These are phyloP conservation scores for Vaccinium darrowii DNA, from an alignment of 148 eudicot species.

Conservation along the genomic window DNA sequence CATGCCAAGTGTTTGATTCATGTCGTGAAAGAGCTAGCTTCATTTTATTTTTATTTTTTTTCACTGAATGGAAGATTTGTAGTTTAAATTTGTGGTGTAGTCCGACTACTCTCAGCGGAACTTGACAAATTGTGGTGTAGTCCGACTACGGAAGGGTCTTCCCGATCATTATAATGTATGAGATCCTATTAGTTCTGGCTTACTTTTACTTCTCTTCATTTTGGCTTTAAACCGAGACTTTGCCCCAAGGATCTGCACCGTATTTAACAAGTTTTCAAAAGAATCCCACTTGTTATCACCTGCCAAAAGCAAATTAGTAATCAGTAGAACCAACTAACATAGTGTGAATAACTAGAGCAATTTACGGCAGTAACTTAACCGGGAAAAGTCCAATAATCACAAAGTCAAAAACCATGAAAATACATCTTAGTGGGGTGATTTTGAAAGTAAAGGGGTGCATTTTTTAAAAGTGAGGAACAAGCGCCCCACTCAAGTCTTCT, in stretches of 20 bases:
- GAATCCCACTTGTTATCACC: conserved; percentile 55
- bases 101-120: no score
- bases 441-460: neutral
- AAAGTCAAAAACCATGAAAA: neutral
- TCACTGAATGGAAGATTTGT: no score
- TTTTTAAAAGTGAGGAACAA: neutral
- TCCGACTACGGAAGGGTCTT: no score
- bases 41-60: no score
- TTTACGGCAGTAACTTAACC: neutral
- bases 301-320: conserved; percentile 22
- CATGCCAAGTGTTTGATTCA: no score
- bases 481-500: neutral
- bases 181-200: conserved; percentile 21
- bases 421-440: neutral
- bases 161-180: conserved; percentile 11
- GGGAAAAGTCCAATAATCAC: neutral
- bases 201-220: conserved; percentile 42
- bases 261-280: conserved; percentile 46
- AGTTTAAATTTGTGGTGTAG: no score
- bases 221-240: conserved; percentile 51
- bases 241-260: conserved; percentile 37
- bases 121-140: no score
- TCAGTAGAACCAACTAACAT: neutral
- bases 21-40: no score
- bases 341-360: neutral